These are phyloP conservation scores for Fusarium sacchari DNA, from an alignment of 2,329 filamentous ascomycete genomes.

Conservation along the genomic window DNA sequence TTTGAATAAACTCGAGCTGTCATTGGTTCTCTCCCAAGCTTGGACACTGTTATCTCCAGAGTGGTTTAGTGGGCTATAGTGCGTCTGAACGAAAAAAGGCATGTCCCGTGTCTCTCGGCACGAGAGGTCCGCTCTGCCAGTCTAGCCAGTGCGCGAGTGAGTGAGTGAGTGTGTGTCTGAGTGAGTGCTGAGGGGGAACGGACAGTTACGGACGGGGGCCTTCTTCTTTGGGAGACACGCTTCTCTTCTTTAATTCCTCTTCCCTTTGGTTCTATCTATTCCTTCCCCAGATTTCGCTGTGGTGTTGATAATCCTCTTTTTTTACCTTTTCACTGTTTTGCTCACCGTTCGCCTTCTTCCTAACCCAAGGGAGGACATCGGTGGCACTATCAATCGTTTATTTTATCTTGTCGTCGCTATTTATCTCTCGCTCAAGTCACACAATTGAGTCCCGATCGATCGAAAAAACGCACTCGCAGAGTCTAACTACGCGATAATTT, in stretches of 20 bases:
- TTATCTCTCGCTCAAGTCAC: constrained; percentile 24
- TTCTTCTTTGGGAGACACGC: constrained; percentile 1
- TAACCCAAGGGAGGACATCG: constrained; percentile 8
- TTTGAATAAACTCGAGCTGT: not conserved
- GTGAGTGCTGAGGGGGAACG: not conserved
- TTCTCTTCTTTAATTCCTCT: constrained; percentile 35
- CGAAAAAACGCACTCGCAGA: constrained; percentile 14
- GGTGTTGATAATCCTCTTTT: constrained; percentile 20
- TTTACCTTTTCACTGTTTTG: constrained; percentile 17
- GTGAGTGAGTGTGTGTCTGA: not conserved
- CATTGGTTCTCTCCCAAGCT: constrained; percentile 5
- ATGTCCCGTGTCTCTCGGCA: constrained; percentile 27
- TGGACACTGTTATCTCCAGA: constrained; percentile 19
- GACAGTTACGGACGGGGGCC: not conserved
- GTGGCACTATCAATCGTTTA: constrained; percentile 24
- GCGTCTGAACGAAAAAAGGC: constrained; percentile 27
- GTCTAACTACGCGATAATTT: constrained; percentile 8
- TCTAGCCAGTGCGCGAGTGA: not conserved
- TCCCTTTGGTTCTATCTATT: not conserved
- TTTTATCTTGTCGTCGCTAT: not conserved
- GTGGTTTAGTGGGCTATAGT: constrained; percentile 17
- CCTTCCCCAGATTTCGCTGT: constrained; percentile 17
- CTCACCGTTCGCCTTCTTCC: constrained; percentile 9
- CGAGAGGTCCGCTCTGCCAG: constrained; percentile 21
- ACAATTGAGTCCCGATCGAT: constrained; percentile 29